Conservation (phyloP, 2,329 filamentous ascomycete species). For the Cytospora piceicola region DNA sequence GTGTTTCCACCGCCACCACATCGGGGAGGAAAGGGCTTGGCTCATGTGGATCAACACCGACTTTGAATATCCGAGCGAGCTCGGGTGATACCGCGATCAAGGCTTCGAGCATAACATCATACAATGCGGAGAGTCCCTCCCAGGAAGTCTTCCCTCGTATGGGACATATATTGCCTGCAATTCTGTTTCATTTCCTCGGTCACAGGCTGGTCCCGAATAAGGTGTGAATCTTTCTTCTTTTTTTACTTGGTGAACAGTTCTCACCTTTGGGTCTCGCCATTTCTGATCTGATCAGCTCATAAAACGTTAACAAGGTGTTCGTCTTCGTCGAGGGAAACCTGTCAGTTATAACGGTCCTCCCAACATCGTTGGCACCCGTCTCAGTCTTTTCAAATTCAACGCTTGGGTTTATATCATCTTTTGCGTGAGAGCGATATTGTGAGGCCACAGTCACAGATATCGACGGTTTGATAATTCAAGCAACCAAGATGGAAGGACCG, state of each 20-base stretch:
- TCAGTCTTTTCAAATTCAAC: neutral
- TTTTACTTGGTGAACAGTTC: conserved; percentile 7
- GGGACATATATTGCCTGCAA: conserved; percentile 10
- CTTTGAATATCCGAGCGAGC: conserved; percentile 4
- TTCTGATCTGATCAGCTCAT: neutral
- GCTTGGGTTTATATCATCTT: neutral
- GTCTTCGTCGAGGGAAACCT: neutral
- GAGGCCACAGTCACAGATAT: neutral
- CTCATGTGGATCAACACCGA: conserved; percentile 26
- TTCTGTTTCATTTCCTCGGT: conserved; percentile 5
- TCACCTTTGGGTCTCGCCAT: neutral
- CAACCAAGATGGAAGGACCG: conserved; percentile 15
- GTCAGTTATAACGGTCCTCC: neutral
- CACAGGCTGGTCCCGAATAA: conserved; percentile 20
- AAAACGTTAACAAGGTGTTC: neutral
- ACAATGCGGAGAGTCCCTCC: conserved; percentile 6
- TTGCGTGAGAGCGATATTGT: neutral
- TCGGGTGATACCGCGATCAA: conserved; percentile 6
- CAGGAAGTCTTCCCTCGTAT: neutral
- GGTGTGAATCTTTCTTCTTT: conserved; percentile 9
- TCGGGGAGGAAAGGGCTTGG: conserved; percentile 20
- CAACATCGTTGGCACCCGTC: neutral
- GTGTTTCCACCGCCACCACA: conserved; percentile 21
- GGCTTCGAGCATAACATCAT: neutral
- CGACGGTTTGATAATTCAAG: neutral